Evolutionary conservation across 148 eudicot genomes (phyloP).

Genomic region (Silene latifolia): DNA sequence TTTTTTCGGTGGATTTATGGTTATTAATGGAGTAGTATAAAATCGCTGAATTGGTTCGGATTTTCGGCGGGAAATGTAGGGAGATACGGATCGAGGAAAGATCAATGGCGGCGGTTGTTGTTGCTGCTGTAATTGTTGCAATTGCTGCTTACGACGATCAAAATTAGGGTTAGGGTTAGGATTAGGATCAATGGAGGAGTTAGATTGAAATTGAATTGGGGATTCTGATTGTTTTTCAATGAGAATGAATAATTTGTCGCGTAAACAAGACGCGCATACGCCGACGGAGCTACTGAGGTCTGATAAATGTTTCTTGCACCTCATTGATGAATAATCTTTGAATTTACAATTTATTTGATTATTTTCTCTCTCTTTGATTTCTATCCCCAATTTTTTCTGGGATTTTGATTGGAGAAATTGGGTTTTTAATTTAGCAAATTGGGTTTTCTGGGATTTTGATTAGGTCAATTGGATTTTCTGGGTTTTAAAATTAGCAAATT

Average conservation of each 20-base stretch:
- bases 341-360: background rate
- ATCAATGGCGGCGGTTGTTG: conserved; percentile 37
- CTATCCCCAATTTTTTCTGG: background rate
- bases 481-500: background rate
- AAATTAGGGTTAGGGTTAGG: conserved; percentile 11
- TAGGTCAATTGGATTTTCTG: background rate
- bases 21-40: conserved; percentile 57
- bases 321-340: background rate
- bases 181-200: background rate
- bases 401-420: background rate
- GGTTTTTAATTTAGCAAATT: background rate
- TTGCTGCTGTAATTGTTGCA: background rate
- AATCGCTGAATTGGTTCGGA: conserved; percentile 46
- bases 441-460: background rate
- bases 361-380: background rate
- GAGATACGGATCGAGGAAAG: conserved; percentile 77
- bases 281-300: conserved; percentile 8
- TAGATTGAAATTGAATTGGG: background rate
- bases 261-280: conserved; percentile 11
- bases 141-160: background rate
- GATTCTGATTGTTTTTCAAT: conserved; percentile 7
- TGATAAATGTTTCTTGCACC: conserved; percentile 12
- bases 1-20: conserved; percentile 25
- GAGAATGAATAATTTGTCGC: background rate
- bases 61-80: conserved; percentile 54